Evolutionary conservation across 1,284 basidiomycete species (phyloP), one percentile per base, ranked within the genome.

Genomic region (Cutaneotrichosporon spelunceum): DNA sequence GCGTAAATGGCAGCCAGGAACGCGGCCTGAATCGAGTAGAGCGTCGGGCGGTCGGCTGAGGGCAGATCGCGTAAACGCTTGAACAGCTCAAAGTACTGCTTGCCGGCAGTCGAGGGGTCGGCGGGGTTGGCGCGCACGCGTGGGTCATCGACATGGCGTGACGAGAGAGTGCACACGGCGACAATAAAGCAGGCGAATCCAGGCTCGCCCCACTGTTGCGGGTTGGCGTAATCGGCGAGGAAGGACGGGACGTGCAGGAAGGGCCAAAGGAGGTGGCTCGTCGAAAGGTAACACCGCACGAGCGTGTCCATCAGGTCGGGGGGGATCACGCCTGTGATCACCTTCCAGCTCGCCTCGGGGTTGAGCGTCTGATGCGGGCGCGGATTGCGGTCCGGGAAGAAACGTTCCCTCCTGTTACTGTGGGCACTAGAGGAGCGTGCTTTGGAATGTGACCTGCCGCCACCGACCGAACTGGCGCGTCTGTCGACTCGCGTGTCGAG

Each of bases 121-220:
- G 81, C 82, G 1, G 90, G 86, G 72, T 90, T 86, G 8, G 89
- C 84, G 34, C 91, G 86, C 23, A 92, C 90, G 50, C 91, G 86
- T 6, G 88, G 87, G 76, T 93, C 91, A 73, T 94, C 91, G 64
- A 92, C 88, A 73, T 94, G 91, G 42, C 91, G 84, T 1, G 90
- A 93, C 1, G 91, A 88, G 2, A 94, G 83, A 66, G 90, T 93
- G 74, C 91, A 94, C 34, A 93, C 83, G 1, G 91, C 85, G 14
- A 93, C 90, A 64, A 93, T 90, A 75, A 93, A 93, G 23, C 90
- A 86, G 24, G 89, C 90, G 70, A 94, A 94, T 7, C 91, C 91
- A 21, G 91, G 90, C 76, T 93, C 91, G 42, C 88, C 89, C 91
- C 91, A 93, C 81, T 92, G 92, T 76, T 85, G 84, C 50, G 91